These are phyloP conservation scores for Porcisia hertigi DNA, from an alignment of 208 protist genomes.

Conservation along the genomic window DNA sequence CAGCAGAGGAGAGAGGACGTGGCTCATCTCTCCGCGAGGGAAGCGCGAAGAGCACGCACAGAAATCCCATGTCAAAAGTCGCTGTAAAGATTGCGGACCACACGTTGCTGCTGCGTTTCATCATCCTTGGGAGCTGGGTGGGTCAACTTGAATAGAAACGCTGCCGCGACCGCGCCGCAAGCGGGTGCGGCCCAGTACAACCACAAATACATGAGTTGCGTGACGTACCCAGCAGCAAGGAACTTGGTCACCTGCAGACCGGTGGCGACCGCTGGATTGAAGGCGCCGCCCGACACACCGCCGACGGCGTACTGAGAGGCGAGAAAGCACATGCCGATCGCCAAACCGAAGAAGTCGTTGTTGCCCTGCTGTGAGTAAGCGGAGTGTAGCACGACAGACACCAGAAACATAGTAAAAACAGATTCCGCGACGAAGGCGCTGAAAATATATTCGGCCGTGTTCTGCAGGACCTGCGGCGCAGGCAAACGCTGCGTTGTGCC, in stretches of 20 bases:
- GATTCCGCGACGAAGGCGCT: conserved; percentile 66
- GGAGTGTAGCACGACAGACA: conserved; percentile 75
- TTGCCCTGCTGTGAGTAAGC: conserved; percentile 74
- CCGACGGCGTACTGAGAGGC: conserved; percentile 77
- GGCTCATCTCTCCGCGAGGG: not conserved
- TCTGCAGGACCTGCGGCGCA: conserved; percentile 72
- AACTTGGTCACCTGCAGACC: conserved; percentile 76
- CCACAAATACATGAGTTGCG: conserved; percentile 81
- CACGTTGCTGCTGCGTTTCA: conserved; percentile 49
- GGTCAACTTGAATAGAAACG: conserved; percentile 78
- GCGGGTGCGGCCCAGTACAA: conserved; percentile 81
- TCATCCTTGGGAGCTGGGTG: conserved; percentile 60
- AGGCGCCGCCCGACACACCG: conserved; percentile 75
- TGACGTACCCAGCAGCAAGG: conserved; percentile 67
- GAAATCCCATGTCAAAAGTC: conserved; percentile 7
- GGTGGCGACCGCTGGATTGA: conserved; percentile 81
- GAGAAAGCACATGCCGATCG: conserved; percentile 75
- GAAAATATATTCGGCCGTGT: conserved; percentile 65
- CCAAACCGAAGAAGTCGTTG: conserved; percentile 80
- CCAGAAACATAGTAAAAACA: conserved; percentile 73
- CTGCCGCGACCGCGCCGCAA: conserved; percentile 55
- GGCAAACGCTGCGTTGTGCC: conserved; percentile 67
- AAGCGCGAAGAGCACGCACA: not conserved
- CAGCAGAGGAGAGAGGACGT: not conserved
- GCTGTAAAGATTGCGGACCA: conserved; percentile 51